Base-by-base conservation (phyloP, 1,284 basidiomycete genomes). In the Mycena citricolor region DNA sequence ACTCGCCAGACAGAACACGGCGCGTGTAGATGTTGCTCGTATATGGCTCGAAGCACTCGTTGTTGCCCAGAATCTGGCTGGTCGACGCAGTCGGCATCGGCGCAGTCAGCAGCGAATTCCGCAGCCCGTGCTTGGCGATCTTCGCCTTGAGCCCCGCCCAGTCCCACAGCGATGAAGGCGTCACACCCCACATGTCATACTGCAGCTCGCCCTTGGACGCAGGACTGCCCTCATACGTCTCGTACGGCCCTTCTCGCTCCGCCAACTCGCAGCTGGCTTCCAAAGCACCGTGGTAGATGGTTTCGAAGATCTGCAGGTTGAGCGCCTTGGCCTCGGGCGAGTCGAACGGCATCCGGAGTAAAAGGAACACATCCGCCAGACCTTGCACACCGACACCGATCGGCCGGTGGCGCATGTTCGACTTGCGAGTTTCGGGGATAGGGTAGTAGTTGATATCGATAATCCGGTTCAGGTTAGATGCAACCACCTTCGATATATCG, bases 71-170 rank as follows among this genome's bases (percentile, higher is more conserved):
- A 58, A 99, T 99, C 72, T 99, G 97, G 67, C 90, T 94, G 6
- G 97, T 99, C 25, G 94, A 97, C 1, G 97, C 97, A 19, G 97
- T 99, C 1, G 97, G 97, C 97, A 99, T 99, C 13, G 95, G 97
- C 0, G 97, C 89, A 49, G 93, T 72, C 8, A 99, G 75, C n/a
- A 99, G 75, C 43, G 95, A 97, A 74, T 99, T 99, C 54, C 94
- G 74, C 38, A 99, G 70, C 50, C 97, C 97, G 12, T 37, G 40
- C 44, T 37, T 23, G 4, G 85, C 83, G 49, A 99, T 90, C 69
- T 91, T 89, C 58, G 80, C 86, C 73, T 95, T 97, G 63, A 99
- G 73, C 46, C 73, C 66, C 4, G 78, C 66, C 97, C 97, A 99
- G 64, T 99, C 93, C 97, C 97, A 99, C 12, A 98, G 78, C 48